Percentiles rank a stretch among this genome's conserved stretches.
Conservation (phyloP, 139 green algal genomes). For the Pycnococcus provasolii region DNA sequence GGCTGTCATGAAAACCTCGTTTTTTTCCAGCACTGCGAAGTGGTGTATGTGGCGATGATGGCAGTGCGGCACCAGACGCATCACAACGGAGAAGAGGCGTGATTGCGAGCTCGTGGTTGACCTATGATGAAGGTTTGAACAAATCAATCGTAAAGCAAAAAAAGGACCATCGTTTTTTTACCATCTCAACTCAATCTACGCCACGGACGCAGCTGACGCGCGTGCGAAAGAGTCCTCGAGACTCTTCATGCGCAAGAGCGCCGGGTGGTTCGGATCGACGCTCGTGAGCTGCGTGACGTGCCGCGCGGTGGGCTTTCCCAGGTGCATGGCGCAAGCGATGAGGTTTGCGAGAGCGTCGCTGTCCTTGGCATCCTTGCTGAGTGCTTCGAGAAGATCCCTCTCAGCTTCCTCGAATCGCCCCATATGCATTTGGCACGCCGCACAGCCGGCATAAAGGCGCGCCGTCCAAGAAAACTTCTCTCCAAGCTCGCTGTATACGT, state of each 20-base stretch:
- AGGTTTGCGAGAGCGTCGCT: constrained; percentile 84
- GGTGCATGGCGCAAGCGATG: constrained; percentile 59
- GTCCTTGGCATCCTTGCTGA: constrained; percentile 73
- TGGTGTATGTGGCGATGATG: no score
- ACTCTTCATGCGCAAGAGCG: neutral
- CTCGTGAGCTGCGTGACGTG: constrained; percentile 41
- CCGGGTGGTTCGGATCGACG: neutral
- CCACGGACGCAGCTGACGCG: neutral
- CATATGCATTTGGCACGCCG: constrained; percentile 82
- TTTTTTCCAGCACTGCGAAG: no score
- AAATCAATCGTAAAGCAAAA: no score
- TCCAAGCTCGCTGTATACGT: constrained; percentile 89
- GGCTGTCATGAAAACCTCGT: no score
- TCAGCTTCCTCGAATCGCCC: constrained; percentile 48
- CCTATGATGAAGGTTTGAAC: no score
- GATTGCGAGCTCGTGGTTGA: no score
- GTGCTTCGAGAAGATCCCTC: constrained; percentile 44
- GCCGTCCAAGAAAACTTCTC: constrained; percentile 91
- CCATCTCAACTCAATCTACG: no score
- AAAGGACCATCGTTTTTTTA: no score
- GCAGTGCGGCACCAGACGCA: no score
- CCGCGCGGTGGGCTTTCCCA: constrained; percentile 59
- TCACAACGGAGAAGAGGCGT: no score
- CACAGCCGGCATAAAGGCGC: constrained; percentile 71
- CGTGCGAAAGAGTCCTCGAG: constrained; percentile 2